Conservation (phyloP, 1,139 yeast species). For the Hyphopichia wangnamkhiaoensis region DNA sequence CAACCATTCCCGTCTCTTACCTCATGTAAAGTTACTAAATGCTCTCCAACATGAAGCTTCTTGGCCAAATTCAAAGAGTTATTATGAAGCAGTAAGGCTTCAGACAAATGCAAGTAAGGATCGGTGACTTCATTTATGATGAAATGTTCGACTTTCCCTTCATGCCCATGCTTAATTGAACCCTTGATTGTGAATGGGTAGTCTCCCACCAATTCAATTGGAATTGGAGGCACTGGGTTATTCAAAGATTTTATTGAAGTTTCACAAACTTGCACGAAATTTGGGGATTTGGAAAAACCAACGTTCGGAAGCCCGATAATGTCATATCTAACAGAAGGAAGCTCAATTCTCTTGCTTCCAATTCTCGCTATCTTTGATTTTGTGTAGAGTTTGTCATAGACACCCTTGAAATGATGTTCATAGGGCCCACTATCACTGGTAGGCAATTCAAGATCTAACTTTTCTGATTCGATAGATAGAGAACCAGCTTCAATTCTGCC, state of each 20-base stretch:
- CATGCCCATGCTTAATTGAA: conserved; percentile 45
- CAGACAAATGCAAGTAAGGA: conserved; percentile 14
- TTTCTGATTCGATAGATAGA: conserved; percentile 30
- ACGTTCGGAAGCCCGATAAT: conserved; percentile 65
- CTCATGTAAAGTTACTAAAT: conserved; percentile 55
- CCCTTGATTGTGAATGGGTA: conserved; percentile 65
- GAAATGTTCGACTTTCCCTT: conserved; percentile 17
- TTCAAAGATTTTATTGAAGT: conserved; percentile 35
- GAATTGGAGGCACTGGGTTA: conserved; percentile 49
- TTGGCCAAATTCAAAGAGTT: conserved; percentile 11
- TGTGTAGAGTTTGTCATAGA: conserved; percentile 69
- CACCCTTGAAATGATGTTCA: conserved; percentile 57
- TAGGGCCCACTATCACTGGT: conserved; percentile 54
- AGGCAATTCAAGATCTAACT: conserved; percentile 32
- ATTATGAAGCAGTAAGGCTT: conserved; percentile 8
- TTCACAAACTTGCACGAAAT: conserved; percentile 59
- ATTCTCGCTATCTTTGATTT: conserved; percentile 37
- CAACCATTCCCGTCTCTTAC: conserved; percentile 78
- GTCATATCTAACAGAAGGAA: conserved; percentile 54
- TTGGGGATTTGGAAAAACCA: conserved; percentile 47
- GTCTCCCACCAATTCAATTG: conserved; percentile 55
- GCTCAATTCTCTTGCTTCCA: conserved; percentile 21
- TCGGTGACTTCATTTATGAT: conserved; percentile 9
- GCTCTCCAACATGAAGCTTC: conserved; percentile 44
- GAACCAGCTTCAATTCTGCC: conserved; percentile 44